These are phyloP conservation scores for Crithidia thermophila DNA, from an alignment of 208 protist species.

Conservation along the genomic window DNA sequence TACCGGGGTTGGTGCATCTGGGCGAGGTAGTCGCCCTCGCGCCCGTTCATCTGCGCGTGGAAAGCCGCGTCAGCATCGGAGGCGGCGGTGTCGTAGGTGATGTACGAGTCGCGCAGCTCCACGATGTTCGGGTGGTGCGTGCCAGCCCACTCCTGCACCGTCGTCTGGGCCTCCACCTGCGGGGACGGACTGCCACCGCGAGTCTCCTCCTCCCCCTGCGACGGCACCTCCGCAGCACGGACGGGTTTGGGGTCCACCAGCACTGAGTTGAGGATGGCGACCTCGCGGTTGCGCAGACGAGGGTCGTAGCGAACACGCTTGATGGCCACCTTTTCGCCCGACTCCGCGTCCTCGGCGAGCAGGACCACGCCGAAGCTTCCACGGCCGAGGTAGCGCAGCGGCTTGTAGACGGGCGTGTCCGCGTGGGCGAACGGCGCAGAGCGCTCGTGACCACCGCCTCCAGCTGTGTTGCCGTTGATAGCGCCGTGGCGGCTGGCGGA, in stretches of 20 bases:
- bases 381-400: conserved; percentile 82
- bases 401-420: conserved; percentile 30
- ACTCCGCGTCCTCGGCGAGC: conserved; percentile 79
- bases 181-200: neutral
- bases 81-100: conserved; percentile 74
- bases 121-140: conserved; percentile 96
- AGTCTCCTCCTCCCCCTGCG: neutral
- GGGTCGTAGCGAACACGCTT: conserved; percentile 98
- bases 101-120: conserved; percentile 95
- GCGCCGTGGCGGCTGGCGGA: neutral
- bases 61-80: conserved; percentile 5
- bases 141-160: conserved; percentile 12
- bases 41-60: conserved; percentile 12
- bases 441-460: neutral
- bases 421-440: neutral
- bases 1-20: conserved; percentile 2
- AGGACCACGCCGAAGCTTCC: conserved; percentile 98
- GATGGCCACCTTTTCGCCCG: conserved; percentile 94
- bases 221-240: neutral
- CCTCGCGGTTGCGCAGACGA: conserved; percentile 98
- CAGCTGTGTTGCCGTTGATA: neutral
- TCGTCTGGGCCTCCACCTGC: neutral
- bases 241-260: conserved; percentile 20
- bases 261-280: conserved; percentile 95
- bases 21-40: neutral